A percentile compares a stretch with the other conserved stretches of the same genome.
Evolutionary conservation across 73 alveolate species (phyloP).

Genomic region (Tetrahymena borealis): DNA sequence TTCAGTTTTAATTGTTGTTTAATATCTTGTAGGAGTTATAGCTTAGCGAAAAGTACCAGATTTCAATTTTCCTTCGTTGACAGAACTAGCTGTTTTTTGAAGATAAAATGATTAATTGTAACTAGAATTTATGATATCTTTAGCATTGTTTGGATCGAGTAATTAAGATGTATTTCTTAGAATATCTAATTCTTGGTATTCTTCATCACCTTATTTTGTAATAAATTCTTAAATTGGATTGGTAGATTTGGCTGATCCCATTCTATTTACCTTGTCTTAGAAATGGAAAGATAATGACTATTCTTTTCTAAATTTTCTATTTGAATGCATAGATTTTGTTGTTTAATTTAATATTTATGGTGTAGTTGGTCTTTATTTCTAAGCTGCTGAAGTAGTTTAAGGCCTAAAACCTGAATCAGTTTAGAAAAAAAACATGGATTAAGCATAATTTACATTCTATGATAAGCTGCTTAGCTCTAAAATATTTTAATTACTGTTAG

Average conservation of each 20-base stretch:
- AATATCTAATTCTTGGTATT: not conserved
- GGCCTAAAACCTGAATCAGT: not conserved
- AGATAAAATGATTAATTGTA: not conserved
- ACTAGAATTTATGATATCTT: not conserved
- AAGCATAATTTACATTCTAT: not conserved
- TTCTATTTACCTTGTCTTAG: not conserved
- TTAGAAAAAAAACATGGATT: not conserved
- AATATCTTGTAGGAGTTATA: not conserved
- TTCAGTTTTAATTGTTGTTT: not conserved
- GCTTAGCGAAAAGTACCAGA: not conserved
- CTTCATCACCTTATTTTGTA: not conserved
- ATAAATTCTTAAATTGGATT: not conserved
- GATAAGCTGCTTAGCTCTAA: not conserved
- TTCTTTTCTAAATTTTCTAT: not conserved
- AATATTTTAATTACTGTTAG: not conserved
- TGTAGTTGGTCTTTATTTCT: not conserved
- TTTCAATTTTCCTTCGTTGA: not conserved
- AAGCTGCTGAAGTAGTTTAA: not conserved
- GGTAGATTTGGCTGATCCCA: not conserved
- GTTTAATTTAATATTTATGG: not conserved
- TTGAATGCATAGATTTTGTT: not conserved
- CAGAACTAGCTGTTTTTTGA: not conserved
- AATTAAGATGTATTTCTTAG: not conserved
- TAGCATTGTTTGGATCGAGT: not conserved
- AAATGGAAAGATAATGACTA: not conserved